These are phyloP conservation scores for Penicillium sp. DNA, from an alignment of 2,329 filamentous ascomycete species.

Conservation along the genomic window DNA sequence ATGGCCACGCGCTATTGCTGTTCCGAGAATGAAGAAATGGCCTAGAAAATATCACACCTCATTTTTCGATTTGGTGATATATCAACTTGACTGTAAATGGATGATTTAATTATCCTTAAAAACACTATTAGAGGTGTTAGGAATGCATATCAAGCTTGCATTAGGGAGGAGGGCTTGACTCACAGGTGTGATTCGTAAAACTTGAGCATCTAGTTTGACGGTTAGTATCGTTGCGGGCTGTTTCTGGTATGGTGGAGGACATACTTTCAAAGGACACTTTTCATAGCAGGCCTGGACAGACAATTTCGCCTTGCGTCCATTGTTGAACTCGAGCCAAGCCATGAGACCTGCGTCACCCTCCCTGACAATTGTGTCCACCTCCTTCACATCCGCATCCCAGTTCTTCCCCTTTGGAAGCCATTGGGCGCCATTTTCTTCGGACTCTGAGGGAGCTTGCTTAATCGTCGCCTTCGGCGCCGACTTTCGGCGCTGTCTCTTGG, in stretches of 20 bases:
- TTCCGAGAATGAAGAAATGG: background rate
- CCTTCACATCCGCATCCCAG: conserved; percentile 45
- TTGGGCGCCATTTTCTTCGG: conserved; percentile 19
- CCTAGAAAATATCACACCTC: background rate
- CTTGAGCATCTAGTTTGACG: conserved; percentile 41
- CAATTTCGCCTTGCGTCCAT: conserved; percentile 45
- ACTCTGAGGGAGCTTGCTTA: conserved; percentile 2
- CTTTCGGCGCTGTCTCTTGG: conserved; percentile 29
- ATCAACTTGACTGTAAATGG: background rate
- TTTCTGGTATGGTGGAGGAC: background rate
- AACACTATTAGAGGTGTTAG: conserved; percentile 29
- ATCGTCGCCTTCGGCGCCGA: conserved; percentile 22
- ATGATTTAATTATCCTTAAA: conserved; percentile 33
- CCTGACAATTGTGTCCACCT: conserved; percentile 45
- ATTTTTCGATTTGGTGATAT: background rate
- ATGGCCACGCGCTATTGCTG: background rate
- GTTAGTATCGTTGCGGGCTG: conserved; percentile 13
- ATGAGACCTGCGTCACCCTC: conserved; percentile 36
- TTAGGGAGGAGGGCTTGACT: conserved; percentile 16
- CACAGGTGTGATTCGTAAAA: conserved; percentile 52
- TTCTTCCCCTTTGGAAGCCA: conserved; percentile 43
- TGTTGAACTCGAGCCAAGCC: conserved; percentile 45
- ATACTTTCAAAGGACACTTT: conserved; percentile 44
- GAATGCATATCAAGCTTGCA: background rate
- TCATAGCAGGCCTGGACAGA: conserved; percentile 42